These are phyloP conservation scores for Eurotiales sp. DNA, from an alignment of 2,329 filamentous ascomycete species.

Conservation along the genomic window DNA sequence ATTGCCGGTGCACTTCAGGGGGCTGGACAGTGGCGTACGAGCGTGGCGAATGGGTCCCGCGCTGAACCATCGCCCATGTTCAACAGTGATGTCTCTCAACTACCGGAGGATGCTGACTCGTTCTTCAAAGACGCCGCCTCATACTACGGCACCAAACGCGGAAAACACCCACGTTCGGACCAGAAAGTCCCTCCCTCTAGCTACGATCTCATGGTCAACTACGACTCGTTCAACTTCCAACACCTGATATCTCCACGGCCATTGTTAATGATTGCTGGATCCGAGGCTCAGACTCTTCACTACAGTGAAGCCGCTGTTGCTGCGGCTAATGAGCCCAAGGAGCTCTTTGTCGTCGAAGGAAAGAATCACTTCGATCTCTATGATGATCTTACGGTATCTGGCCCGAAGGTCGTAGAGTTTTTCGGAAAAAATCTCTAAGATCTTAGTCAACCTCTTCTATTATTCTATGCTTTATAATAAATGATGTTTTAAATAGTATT, in stretches of 20 bases:
- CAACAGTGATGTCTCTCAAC: slow-evolving; percentile 11
- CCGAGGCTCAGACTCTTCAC: slow-evolving; percentile 17
- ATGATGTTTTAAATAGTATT: too few relatives aligned
- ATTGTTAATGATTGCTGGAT: slow-evolving; percentile 25
- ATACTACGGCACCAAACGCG: slow-evolving; percentile 22
- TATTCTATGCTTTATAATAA: too few relatives aligned
- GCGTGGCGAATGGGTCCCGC: slow-evolving; percentile 10
- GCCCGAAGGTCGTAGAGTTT: slow-evolving; percentile 15
- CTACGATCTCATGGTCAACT: slow-evolving; percentile 22
- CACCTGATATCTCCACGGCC: slow-evolving; percentile 23
- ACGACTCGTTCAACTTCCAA: slow-evolving; percentile 18
- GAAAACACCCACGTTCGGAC: slow-evolving; percentile 16
- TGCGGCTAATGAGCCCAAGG: slow-evolving; percentile 25
- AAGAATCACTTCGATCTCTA: slow-evolving; percentile 26
- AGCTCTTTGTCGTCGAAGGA: slow-evolving; percentile 22
- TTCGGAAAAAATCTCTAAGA: not conserved
- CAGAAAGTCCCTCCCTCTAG: slow-evolving; percentile 16
- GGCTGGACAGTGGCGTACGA: slow-evolving; percentile 12
- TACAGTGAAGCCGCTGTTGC: slow-evolving; percentile 22
- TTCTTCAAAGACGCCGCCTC: slow-evolving; percentile 17
- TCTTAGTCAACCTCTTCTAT: too few relatives aligned
- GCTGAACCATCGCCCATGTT: slow-evolving; percentile 13
- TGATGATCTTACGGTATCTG: slow-evolving; percentile 22
- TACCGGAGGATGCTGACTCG: slow-evolving; percentile 8
- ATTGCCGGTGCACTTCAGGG: slow-evolving; percentile 1